Conservation (phyloP, 2,329 filamentous ascomycete species). For the Pseudogymnoascus sp. region DNA sequence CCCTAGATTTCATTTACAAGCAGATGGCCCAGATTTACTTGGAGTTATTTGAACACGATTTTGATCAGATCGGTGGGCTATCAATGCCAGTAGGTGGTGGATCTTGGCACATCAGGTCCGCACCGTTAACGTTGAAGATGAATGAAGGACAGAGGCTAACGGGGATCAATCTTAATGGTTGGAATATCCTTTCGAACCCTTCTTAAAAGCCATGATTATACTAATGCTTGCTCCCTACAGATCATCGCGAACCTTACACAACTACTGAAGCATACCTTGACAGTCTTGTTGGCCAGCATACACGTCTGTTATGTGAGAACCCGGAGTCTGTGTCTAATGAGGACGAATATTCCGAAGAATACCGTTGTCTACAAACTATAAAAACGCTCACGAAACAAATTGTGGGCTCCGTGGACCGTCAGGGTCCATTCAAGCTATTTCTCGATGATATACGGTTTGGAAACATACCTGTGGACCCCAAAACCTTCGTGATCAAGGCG, state of each 20-base stretch:
- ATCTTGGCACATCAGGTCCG: background rate
- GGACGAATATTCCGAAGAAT: background rate
- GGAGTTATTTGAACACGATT: conserved; percentile 15
- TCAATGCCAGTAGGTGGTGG: background rate
- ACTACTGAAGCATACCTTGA: background rate
- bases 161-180: background rate
- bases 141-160: conserved; percentile 12
- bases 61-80: conserved; percentile 14
- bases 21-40: conserved; percentile 12
- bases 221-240: background rate
- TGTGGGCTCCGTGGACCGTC: background rate
- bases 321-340: background rate
- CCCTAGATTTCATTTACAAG: conserved; percentile 12
- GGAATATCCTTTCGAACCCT: background rate
- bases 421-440: conserved; percentile 24
- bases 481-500: conserved; percentile 22
- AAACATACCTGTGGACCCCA: conserved; percentile 29
- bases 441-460: conserved; percentile 29
- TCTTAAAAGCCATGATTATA: background rate
- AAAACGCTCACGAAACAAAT: background rate
- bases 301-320: background rate
- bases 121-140: conserved; percentile 12
- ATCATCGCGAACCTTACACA: background rate
- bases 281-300: background rate
- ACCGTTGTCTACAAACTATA: background rate